A percentile compares a stretch with the other conserved stretches of the same genome.
Conservation (phyloP, 2,329 filamentous ascomycete genomes). For the Aspergillus sp. region DNA sequence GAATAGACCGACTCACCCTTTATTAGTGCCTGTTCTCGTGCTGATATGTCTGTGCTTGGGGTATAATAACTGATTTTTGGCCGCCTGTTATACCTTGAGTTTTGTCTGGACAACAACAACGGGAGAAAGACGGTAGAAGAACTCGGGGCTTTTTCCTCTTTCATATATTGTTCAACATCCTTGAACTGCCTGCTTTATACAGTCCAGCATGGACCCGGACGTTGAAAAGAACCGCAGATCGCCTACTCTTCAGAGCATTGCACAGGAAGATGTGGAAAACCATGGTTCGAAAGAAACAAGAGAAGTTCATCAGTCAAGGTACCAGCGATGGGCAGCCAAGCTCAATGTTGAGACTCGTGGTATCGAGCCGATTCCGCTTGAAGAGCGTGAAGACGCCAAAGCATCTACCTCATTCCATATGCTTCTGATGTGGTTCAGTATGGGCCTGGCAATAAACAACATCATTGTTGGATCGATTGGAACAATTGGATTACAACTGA, state of each 20-base stretch:
- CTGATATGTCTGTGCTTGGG: no score
- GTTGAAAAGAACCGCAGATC: slow-evolving; percentile 16
- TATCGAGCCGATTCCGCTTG: slow-evolving; percentile 13
- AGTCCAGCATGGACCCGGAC: slow-evolving; percentile 8
- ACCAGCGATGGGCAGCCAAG: slow-evolving; percentile 6
- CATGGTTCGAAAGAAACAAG: slow-evolving; percentile 7
- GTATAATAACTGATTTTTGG: background rate
- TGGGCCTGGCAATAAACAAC: slow-evolving; percentile 24
- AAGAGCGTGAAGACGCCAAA: slow-evolving; percentile 16
- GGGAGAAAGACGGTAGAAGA: background rate
- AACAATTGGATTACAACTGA: slow-evolving; percentile 33
- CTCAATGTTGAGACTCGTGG: slow-evolving; percentile 13
- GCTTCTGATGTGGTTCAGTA: slow-evolving; percentile 9
- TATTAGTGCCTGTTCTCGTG: slow-evolving; percentile 1
- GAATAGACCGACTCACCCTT: background rate
- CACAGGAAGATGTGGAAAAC: slow-evolving; percentile 12
- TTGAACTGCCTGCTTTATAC: background rate
- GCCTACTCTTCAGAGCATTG: slow-evolving; percentile 8
- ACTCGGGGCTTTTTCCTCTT: background rate
- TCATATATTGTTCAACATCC: background rate
- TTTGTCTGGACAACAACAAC: background rate
- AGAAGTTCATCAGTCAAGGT: background rate
- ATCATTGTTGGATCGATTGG: slow-evolving; percentile 39
- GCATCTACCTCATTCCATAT: slow-evolving; percentile 18
- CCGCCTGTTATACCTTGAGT: background rate